phyloP scores from a whole-genome alignment of 2,329 filamentous ascomycete genomes.

The Venturiaceae sp. region DNA sequence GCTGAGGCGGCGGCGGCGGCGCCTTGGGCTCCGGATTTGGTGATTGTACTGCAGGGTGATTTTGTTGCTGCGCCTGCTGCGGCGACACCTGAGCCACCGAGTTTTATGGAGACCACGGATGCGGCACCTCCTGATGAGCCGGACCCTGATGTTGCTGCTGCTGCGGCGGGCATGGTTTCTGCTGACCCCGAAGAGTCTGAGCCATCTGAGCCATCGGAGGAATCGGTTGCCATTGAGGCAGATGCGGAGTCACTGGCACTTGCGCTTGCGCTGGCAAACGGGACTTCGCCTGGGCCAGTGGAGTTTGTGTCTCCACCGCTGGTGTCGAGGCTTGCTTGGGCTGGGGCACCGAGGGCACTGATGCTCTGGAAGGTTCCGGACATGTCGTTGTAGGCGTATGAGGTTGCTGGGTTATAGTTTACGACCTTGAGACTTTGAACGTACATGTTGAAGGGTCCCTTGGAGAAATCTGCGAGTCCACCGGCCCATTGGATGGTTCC shows the following conservation, averaged over 20 bases:
- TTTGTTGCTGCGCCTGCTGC: neutral
- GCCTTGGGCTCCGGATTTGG: neutral
- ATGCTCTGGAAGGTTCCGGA: slow-evolving; percentile 40
- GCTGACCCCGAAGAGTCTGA: neutral
- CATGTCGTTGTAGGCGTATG: slow-evolving; percentile 41
- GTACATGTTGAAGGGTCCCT: slow-evolving; percentile 42
- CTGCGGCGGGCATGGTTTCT: neutral
- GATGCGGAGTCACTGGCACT: neutral
- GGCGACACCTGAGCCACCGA: neutral
- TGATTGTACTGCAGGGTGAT: neutral
- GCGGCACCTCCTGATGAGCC: neutral
- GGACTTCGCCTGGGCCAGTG: neutral
- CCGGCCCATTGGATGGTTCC: slow-evolving; percentile 61
- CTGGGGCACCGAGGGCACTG: slow-evolving; percentile 15
- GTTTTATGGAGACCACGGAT: neutral
- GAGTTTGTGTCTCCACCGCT: neutral
- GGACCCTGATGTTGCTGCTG: neutral
- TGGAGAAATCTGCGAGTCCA: slow-evolving; percentile 39
- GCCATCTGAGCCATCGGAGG: neutral
- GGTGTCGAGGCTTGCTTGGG: neutral
- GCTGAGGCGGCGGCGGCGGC: neutral
- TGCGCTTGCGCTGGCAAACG: neutral
- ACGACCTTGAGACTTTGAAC: slow-evolving; percentile 40
- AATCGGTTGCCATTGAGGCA: neutral
- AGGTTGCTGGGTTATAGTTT: slow-evolving; percentile 41